Percentiles rank a stretch among this genome's conserved stretches.
phyloP scores from a whole-genome alignment of 208 protist genomes.

The Wallacemonas sp. region DNA sequence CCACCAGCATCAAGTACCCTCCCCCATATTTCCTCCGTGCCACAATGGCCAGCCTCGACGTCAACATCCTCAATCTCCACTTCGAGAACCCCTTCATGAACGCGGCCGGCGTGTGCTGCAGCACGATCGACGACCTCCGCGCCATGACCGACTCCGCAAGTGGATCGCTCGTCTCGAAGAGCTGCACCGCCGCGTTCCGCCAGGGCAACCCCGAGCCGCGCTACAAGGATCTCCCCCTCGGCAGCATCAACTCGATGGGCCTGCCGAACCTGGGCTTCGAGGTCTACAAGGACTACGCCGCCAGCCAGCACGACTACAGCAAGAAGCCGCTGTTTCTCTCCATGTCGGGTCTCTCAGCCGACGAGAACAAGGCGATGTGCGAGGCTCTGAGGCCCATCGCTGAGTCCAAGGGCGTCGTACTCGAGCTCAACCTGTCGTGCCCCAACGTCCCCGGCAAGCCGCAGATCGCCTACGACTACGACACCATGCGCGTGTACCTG shows the following conservation, averaged over 20 bases:
- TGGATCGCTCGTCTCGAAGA: conserved; percentile 85
- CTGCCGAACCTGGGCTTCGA: conserved; percentile 87
- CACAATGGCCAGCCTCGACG: conserved; percentile 61
- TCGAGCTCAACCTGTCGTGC: conserved; percentile 90
- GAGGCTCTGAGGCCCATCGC: conserved; percentile 45
- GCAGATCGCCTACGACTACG: conserved; percentile 90
- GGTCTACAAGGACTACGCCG: conserved; percentile 71
- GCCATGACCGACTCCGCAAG: conserved; percentile 57
- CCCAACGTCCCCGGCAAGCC: conserved; percentile 90
- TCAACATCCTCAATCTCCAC: conserved; percentile 51
- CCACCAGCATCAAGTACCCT: no score
- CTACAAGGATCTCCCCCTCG: conserved; percentile 65
- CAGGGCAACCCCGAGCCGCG: conserved; percentile 85
- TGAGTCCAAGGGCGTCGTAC: conserved; percentile 55
- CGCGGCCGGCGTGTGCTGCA: conserved; percentile 83
- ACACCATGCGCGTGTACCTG: conserved; percentile 68
- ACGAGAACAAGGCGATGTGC: conserved; percentile 81
- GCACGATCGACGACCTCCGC: conserved; percentile 55
- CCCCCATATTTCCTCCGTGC: no score
- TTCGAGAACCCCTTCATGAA: conserved; percentile 91
- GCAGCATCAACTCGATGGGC: conserved; percentile 90
- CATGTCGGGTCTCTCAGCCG: conserved; percentile 77
- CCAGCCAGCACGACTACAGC: conserved; percentile 51
- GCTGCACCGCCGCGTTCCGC: conserved; percentile 66
- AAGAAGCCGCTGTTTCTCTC: conserved; percentile 86